Evolutionary conservation across 2,329 filamentous ascomycete genomes (phyloP), one percentile per base, ranked within the genome.

Genomic region (Xylaria sp.): DNA sequence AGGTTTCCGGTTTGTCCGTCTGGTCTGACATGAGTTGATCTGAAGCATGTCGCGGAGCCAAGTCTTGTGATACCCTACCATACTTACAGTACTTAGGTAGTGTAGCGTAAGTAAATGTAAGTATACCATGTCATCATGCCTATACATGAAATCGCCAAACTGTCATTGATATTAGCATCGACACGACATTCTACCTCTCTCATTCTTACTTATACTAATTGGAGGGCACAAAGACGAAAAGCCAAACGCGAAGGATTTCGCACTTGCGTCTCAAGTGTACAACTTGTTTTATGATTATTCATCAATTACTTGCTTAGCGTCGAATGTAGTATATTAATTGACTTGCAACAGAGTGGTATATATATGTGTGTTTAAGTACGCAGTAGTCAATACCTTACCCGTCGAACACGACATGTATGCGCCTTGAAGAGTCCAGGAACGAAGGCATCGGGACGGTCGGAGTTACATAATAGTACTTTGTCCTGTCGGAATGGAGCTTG

Each of bases 121-220:
- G 36, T 13, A 38, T 38, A 11, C 36, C 36, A 38, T 38, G 36
- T 38, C 36, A 17, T 5, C 17, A 42, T 42, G 13, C 29, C 15
- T 33, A 10, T 9, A n/a, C 29, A 47, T 39, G 2, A 6, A 7
- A 22, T n/a, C 47, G 49, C 49, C 49, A 31, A 54, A 44, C 55
- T 47, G 59, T 31, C 54, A 55, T 61, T 36, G 55, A 67, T 61
- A 64, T 67, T 60, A 64, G 44, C 61, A 64, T 67, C 55, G 65
- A 55, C 55, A 59, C 55, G 65, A 55, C 55, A 59, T 42, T 27
- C 20, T 55, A 22, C 33, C 55, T 25, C 50, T 44, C 54, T 45
- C n/a, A n/a, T 51, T 20, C 49, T 61, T 61, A 56, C 63, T n/a
- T n/a, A n/a, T n/a, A n/a, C 57, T 61, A 65, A 56, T 45, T 38